Conservation (phyloP, 2,329 filamentous ascomycete species). For the Sphaerostilbella broomeana region DNA sequence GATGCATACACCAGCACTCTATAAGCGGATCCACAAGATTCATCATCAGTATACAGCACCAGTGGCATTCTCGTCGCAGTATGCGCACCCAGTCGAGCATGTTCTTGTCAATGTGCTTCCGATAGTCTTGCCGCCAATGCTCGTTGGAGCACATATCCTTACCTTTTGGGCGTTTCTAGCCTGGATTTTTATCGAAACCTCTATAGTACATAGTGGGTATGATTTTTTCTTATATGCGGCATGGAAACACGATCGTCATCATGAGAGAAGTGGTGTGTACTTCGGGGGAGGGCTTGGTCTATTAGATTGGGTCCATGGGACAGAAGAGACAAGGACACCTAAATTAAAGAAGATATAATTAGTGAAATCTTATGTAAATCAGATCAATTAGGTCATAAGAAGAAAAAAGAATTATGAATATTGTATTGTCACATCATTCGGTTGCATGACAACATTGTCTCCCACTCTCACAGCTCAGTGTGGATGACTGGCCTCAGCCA, state of each 20-base stretch:
- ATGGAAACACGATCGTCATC: slow-evolving; percentile 49
- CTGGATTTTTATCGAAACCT: slow-evolving; percentile 44
- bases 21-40: slow-evolving; percentile 46
- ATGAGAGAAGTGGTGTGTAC: slow-evolving; percentile 49
- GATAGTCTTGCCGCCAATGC: slow-evolving; percentile 40
- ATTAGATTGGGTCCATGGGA: slow-evolving; percentile 51
- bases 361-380: no score
- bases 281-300: slow-evolving; percentile 47
- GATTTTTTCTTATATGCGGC: slow-evolving; percentile 45
- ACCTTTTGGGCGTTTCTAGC: slow-evolving; percentile 46
- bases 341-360: slow-evolving; percentile 8
- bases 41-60: slow-evolving; percentile 52
- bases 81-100: slow-evolving; percentile 52
- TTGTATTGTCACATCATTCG: no score
- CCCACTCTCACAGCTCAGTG: no score
- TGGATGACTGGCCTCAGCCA: no score
- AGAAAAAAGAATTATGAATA: no score
- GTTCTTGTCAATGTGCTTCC: slow-evolving; percentile 47
- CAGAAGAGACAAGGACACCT: slow-evolving; percentile 23
- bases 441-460: no score
- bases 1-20: slow-evolving; percentile 43
- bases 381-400: no score
- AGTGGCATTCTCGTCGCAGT: slow-evolving; percentile 48
- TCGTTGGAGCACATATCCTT: slow-evolving; percentile 43
- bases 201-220: slow-evolving; percentile 51